phyloP scores from a whole-genome alignment of 768 basidiomycete species.

The Psilocybe azurescens region DNA sequence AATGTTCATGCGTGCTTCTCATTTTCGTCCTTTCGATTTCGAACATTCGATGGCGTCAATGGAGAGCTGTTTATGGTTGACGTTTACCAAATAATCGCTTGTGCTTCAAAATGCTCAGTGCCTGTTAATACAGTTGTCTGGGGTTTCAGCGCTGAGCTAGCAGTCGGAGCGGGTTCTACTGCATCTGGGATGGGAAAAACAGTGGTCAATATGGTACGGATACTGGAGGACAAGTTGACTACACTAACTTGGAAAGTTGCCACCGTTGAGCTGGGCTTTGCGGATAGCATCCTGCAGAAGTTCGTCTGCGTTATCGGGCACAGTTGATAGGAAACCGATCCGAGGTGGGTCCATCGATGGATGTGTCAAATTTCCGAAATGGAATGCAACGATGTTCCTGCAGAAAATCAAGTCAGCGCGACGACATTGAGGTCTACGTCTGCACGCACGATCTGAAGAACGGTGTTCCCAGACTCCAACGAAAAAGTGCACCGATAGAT shows the following conservation, averaged over 20 bases:
- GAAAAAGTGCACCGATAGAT: conserved; percentile 52
- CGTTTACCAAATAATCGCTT: not conserved
- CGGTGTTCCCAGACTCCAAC: conserved; percentile 77
- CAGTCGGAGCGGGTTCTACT: conserved; percentile 40
- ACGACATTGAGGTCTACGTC: not conserved
- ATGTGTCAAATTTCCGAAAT: conserved; percentile 73
- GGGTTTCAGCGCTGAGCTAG: conserved; percentile 29
- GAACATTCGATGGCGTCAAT: no score
- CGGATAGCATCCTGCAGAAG: conserved; percentile 41
- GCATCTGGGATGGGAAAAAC: conserved; percentile 28
- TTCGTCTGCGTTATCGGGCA: conserved; percentile 55
- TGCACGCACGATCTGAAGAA: conserved; percentile 74
- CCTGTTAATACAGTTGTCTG: conserved; percentile 4
- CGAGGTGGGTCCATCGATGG: conserved; percentile 73
- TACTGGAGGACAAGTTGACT: not conserved
- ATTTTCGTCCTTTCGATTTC: not conserved
- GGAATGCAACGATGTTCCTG: conserved; percentile 68
- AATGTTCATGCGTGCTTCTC: not conserved
- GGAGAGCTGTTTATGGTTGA: not conserved
- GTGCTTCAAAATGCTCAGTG: not conserved
- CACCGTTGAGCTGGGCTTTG: conserved; percentile 40
- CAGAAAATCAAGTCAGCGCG: not conserved
- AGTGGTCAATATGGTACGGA: not conserved
- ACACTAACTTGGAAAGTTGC: conserved; percentile 42
- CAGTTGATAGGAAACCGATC: conserved; percentile 68